Percentiles rank a stretch among this genome's conserved stretches.
Conservation (phyloP, 257 asterid genomes). For the Cruciata laevipes region DNA sequence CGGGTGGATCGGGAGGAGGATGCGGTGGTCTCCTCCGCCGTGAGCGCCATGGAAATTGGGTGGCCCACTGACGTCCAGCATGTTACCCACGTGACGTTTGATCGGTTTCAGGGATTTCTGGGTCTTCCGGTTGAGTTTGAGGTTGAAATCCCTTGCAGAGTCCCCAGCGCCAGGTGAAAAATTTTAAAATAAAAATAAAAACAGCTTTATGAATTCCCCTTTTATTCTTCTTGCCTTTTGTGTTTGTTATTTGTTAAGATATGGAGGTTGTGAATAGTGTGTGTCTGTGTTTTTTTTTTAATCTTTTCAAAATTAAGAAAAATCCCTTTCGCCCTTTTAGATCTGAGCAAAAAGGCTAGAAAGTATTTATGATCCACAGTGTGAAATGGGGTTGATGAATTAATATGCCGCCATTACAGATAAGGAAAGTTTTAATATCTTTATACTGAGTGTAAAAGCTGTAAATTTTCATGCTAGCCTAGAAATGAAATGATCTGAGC, state of each 20-base stretch:
- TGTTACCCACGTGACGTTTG: slow-evolving; percentile 88
- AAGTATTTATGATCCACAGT: neutral
- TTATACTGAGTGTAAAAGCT: neutral
- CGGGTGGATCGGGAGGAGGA: slow-evolving; percentile 57
- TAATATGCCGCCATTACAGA: neutral
- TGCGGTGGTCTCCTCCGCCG: slow-evolving; percentile 41
- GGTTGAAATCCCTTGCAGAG: slow-evolving; percentile 77
- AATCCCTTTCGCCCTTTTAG: neutral
- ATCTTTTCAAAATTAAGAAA: neutral
- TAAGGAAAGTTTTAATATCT: neutral
- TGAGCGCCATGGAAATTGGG: slow-evolving; percentile 81
- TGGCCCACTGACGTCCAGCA: slow-evolving; percentile 94
- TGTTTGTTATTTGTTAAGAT: too few relatives aligned
- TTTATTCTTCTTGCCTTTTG: neutral
- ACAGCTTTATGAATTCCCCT: too few relatives aligned
- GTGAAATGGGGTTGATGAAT: neutral
- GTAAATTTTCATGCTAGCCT: neutral
- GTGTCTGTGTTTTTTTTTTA: too few relatives aligned
- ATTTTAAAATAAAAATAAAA: too few relatives aligned
- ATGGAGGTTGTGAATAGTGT: neutral
- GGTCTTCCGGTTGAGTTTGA: slow-evolving; percentile 92
- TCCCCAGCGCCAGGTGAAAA: slow-evolving; percentile 88
- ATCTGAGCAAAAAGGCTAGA: neutral
- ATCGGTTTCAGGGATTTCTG: slow-evolving; percentile 82
- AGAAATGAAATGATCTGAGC: neutral